Conservation (phyloP, 176 grass and related monocot genomes). For the Raddia guianensis region DNA sequence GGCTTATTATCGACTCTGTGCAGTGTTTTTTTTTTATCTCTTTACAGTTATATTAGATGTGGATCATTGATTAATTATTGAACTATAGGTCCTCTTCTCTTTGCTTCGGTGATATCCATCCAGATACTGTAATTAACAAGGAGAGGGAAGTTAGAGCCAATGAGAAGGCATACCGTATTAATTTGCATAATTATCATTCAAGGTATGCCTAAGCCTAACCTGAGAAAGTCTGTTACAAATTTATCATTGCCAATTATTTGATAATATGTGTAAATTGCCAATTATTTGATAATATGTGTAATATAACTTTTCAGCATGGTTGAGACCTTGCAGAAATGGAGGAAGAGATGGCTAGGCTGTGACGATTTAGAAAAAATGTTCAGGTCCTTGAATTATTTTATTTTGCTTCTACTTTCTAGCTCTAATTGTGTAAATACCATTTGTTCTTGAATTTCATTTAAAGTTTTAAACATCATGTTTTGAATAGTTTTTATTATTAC, state of each 20-base stretch:
- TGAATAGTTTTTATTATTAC: conserved; percentile 1
- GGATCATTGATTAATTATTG: conserved; percentile 31
- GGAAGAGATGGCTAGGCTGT: conserved; percentile 65
- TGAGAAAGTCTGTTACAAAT: conserved; percentile 29
- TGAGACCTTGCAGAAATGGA: conserved; percentile 71
- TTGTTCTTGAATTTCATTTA: neutral
- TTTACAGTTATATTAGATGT: conserved; percentile 22
- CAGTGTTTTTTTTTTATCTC: neutral
- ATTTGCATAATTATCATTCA: conserved; percentile 71
- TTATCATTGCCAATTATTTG: conserved; percentile 18
- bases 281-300: conserved; percentile 35
- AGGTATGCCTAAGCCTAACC: conserved; percentile 51
- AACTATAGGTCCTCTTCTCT: conserved; percentile 67
- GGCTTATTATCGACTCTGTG: conserved; percentile 1
- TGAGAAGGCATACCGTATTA: conserved; percentile 58
- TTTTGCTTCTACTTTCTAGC: neutral
- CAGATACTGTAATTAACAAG: conserved; percentile 56
- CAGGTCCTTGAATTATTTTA: conserved; percentile 42
- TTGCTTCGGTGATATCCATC: conserved; percentile 76
- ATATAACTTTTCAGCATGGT: conserved; percentile 64
- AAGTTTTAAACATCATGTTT: neutral
- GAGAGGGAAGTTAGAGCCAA: conserved; percentile 52
- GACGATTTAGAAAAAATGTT: conserved; percentile 61
- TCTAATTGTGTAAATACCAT: neutral
- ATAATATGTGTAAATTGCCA: conserved; percentile 29